Conservation (phyloP, 805 yeast genomes). For the Vanderwaltozyma tropicalis region DNA sequence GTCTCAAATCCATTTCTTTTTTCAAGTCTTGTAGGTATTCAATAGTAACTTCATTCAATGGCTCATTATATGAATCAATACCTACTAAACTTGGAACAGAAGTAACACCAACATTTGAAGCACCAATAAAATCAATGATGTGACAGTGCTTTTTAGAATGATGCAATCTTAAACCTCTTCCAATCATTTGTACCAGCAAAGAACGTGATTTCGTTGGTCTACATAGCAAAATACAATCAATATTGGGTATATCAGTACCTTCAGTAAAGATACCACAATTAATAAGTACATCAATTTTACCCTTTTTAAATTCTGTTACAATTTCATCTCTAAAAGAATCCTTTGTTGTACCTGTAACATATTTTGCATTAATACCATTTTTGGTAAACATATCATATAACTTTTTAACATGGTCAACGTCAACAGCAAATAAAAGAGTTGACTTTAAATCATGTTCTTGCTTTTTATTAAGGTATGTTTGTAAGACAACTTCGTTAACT, state of each 20-base stretch:
- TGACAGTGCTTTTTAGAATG: slow-evolving; percentile 56
- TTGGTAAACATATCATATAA: slow-evolving; percentile 43
- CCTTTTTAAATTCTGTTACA: slow-evolving; percentile 48
- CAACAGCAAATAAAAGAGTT: slow-evolving; percentile 70
- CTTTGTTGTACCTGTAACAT: slow-evolving; percentile 58
- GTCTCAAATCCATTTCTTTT: slow-evolving; percentile 11
- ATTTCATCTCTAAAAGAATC: slow-evolving; percentile 40
- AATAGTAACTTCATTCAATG: slow-evolving; percentile 26
- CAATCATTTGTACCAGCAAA: slow-evolving; percentile 76
- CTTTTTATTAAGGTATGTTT: slow-evolving; percentile 40
- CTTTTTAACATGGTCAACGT: slow-evolving; percentile 51
- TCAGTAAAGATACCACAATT: slow-evolving; percentile 89
- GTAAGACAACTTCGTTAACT: slow-evolving; percentile 45
- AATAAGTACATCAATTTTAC: slow-evolving; percentile 60
- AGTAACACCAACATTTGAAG: slow-evolving; percentile 42
- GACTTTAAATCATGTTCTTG: slow-evolving; percentile 36
- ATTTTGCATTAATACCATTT: slow-evolving; percentile 58
- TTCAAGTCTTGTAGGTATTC: slow-evolving; percentile 25
- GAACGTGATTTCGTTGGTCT: slow-evolving; percentile 73
- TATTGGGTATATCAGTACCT: slow-evolving; percentile 88
- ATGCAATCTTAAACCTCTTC: slow-evolving; percentile 69
- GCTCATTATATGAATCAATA: slow-evolving; percentile 11
- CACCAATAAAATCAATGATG: slow-evolving; percentile 68
- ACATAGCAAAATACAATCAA: slow-evolving; percentile 68
- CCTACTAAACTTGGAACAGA: slow-evolving; percentile 46